phyloP scores from a whole-genome alignment of 495 filamentous ascomycete genomes.

The Aspergillus ellipticus region DNA sequence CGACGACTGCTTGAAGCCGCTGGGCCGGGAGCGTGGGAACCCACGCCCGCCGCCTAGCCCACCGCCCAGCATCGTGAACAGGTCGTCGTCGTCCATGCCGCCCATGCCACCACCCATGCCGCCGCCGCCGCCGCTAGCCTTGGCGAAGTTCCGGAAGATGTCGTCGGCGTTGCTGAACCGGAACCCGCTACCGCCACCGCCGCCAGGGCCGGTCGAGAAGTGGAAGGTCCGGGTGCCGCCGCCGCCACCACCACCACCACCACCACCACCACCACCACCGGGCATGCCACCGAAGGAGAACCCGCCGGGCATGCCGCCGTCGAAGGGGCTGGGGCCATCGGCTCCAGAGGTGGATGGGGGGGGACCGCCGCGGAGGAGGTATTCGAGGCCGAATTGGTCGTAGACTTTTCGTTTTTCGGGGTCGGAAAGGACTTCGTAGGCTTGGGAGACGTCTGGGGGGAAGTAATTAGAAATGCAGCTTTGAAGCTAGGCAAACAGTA shows the following conservation, averaged over 20 bases:
- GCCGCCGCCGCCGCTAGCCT: slow-evolving; percentile 30
- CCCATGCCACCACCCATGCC: slow-evolving; percentile 50
- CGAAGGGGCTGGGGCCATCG: slow-evolving; percentile 47
- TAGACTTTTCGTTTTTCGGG: slow-evolving; percentile 96
- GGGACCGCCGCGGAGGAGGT: slow-evolving; percentile 78
- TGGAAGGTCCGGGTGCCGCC: slow-evolving; percentile 66
- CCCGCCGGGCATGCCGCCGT: slow-evolving; percentile 54
- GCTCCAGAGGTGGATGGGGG: slow-evolving; percentile 57
- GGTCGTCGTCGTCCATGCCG: slow-evolving; percentile 52
- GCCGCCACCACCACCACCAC: slow-evolving; percentile 49
- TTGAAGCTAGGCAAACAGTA: background rate
- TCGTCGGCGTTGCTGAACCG: slow-evolving; percentile 76
- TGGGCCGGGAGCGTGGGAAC: slow-evolving; percentile 30
- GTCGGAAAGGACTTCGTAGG: slow-evolving; percentile 96
- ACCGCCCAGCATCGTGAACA: slow-evolving; percentile 46
- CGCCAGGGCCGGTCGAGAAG: slow-evolving; percentile 60
- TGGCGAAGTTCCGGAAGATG: slow-evolving; percentile 80
- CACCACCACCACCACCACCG: slow-evolving; percentile 33
- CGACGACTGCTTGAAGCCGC: slow-evolving; percentile 43
- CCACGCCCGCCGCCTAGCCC: slow-evolving; percentile 40
- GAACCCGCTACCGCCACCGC: slow-evolving; percentile 59
- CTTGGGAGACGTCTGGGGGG: slow-evolving; percentile 74
- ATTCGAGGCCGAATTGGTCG: slow-evolving; percentile 92
- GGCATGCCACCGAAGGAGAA: slow-evolving; percentile 54
- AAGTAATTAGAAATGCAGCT: slow-evolving; percentile 1